Evolutionary conservation across 805 yeast genomes (phyloP).

Genomic region (Candida maris): DNA sequence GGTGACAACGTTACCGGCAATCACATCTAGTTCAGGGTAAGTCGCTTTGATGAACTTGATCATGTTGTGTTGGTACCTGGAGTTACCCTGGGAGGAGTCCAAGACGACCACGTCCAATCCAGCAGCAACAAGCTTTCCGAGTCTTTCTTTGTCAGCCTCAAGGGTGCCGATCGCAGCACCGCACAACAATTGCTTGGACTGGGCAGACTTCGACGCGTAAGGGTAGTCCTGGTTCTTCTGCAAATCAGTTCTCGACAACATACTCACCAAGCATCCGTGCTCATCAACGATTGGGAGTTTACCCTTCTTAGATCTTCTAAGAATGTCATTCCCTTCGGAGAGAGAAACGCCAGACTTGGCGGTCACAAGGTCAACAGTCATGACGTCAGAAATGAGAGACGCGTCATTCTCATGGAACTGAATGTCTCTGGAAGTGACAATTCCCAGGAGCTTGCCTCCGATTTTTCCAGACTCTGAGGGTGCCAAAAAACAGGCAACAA

Average conservation of each 20-base stretch:
- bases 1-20: slow-evolving; percentile 98
- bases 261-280: slow-evolving; percentile 71
- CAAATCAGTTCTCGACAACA: slow-evolving; percentile 93
- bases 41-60: slow-evolving; percentile 83
- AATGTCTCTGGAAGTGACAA: slow-evolving; percentile 93
- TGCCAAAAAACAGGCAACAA: too few species aligned
- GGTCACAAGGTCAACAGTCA: slow-evolving; percentile 87
- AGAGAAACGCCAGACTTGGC: slow-evolving; percentile 80
- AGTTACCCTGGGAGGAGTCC: slow-evolving; percentile 98
- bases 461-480: slow-evolving; percentile 72
- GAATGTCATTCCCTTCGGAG: slow-evolving; percentile 82
- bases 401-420: slow-evolving; percentile 83
- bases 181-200: slow-evolving; percentile 92
- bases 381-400: slow-evolving; percentile 65
- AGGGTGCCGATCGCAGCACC: slow-evolving; percentile 99
- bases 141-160: slow-evolving; percentile 81
- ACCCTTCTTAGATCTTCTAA: slow-evolving; percentile 94
- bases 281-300: slow-evolving; percentile 90
- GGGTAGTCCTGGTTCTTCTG: slow-evolving; percentile 95
- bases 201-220: slow-evolving; percentile 86
- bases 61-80: slow-evolving; percentile 91
- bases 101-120: slow-evolving; percentile 95
- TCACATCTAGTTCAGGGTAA: slow-evolving; percentile 76
- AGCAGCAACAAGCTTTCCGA: slow-evolving; percentile 81
- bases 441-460: slow-evolving; percentile 90